phyloP scores from a whole-genome alignment of 805 yeast species.

The Candida endomychidarum region DNA sequence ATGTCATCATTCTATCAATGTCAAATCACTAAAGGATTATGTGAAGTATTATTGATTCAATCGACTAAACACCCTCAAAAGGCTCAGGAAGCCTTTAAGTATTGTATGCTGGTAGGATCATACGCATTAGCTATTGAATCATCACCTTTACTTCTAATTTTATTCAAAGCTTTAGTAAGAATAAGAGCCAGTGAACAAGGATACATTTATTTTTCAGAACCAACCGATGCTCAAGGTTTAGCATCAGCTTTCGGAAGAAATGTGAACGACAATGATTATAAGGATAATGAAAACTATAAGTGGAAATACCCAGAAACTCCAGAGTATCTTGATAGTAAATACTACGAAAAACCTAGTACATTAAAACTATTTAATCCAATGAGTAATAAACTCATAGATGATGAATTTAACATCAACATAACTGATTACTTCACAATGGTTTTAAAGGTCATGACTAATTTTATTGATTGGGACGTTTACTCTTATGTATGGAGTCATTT shows the following conservation, averaged over 20 bases:
- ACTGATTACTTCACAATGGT: conserved; percentile 53
- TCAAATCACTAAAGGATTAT: conserved; percentile 25
- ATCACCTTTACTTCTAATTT: conserved; percentile 41
- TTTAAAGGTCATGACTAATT: conserved; percentile 47
- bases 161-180: conserved; percentile 54
- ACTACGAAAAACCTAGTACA: conserved; percentile 39
- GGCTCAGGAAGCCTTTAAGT: conserved; percentile 28
- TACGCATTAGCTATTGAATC: conserved; percentile 34
- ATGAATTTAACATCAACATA: conserved; percentile 38
- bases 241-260: conserved; percentile 60
- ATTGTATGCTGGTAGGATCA: conserved; percentile 36
- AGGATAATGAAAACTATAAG: conserved; percentile 21
- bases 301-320: conserved; percentile 67
- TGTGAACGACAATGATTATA: conserved; percentile 24
- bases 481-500: conserved; percentile 66
- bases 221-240: conserved; percentile 64
- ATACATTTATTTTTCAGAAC: conserved; percentile 49
- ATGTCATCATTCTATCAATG: conserved; percentile 15
- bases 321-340: conserved; percentile 46
- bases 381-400: conserved; percentile 19
- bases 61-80: conserved; percentile 23
- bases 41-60: conserved; percentile 25
- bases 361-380: conserved; percentile 20
- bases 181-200: conserved; percentile 49
- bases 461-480: conserved; percentile 69